Conservation (phyloP, 352 stramenopile genomes). For the Globisporangium ultimum region DNA sequence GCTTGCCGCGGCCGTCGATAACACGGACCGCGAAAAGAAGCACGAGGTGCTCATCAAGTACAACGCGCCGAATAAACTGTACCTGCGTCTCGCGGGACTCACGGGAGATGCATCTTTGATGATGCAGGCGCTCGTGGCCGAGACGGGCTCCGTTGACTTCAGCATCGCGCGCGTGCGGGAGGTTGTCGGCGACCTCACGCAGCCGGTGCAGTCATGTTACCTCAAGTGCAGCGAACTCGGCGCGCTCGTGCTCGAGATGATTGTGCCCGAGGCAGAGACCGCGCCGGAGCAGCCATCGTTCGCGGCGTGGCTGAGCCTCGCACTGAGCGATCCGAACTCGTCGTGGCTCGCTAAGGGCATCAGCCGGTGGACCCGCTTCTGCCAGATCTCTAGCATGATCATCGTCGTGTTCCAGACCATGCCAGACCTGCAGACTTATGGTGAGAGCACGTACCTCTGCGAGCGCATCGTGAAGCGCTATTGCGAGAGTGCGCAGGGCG, state of each 20-base stretch:
- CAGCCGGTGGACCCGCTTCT: slow-evolving; percentile 56
- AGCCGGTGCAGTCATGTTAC: slow-evolving; percentile 41
- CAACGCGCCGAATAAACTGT: slow-evolving; percentile 64
- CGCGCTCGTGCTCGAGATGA: slow-evolving; percentile 64
- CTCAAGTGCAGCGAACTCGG: slow-evolving; percentile 57
- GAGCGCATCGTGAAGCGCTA: slow-evolving; percentile 55
- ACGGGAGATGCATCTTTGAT: slow-evolving; percentile 69
- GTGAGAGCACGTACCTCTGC: slow-evolving; percentile 54
- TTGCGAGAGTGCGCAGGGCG: slow-evolving; percentile 24
- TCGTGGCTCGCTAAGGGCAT: slow-evolving; percentile 37
- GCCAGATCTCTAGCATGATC: slow-evolving; percentile 70
- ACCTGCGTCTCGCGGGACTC: slow-evolving; percentile 54
- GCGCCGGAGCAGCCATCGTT: slow-evolving; percentile 28
- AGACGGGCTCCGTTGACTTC: slow-evolving; percentile 33
- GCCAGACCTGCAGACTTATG: slow-evolving; percentile 72
- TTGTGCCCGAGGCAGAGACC: slow-evolving; percentile 38
- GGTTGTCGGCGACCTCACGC: slow-evolving; percentile 50
- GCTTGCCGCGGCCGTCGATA: slow-evolving; percentile 16
- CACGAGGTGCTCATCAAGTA: slow-evolving; percentile 82
- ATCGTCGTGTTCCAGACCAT: slow-evolving; percentile 79
- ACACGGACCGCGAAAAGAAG: slow-evolving; percentile 43
- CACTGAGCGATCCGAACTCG: slow-evolving; percentile 41
- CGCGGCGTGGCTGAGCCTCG: slow-evolving; percentile 30
- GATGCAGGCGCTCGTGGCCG: slow-evolving; percentile 43
- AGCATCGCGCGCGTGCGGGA: slow-evolving; percentile 42